Evolutionary conservation across 78 protist genomes (phyloP).

Genomic region (Cavenderia fasciculata): DNA sequence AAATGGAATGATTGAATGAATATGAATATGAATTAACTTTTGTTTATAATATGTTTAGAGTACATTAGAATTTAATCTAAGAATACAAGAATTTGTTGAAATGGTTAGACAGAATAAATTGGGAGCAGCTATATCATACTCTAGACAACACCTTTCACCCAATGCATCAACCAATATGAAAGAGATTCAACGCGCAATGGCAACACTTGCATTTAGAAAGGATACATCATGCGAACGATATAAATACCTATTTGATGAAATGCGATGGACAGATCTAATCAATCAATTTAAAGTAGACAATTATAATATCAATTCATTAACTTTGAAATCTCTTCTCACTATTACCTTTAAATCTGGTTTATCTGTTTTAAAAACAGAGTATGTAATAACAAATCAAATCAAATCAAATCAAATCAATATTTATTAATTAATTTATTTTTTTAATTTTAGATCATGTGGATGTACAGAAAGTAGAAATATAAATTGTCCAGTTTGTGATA

Average conservation of each 20-base stretch:
- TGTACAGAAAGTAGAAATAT: slow-evolving; percentile 24
- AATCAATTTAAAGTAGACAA: slow-evolving; percentile 78
- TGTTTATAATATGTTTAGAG: too few relatives aligned
- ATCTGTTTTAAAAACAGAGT: slow-evolving; percentile 80
- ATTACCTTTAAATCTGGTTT: slow-evolving; percentile 84
- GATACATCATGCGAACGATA: slow-evolving; percentile 59
- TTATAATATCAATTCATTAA: slow-evolving; percentile 34
- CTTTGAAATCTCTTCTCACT: slow-evolving; percentile 38
- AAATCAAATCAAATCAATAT: background rate
- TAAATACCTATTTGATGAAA: slow-evolving; percentile 20
- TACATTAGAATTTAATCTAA: slow-evolving; percentile 76
- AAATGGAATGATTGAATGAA: too few relatives aligned
- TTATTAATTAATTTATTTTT: background rate
- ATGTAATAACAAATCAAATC: slow-evolving; percentile 10
- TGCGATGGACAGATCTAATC: slow-evolving; percentile 62
- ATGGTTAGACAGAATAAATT: slow-evolving; percentile 42
- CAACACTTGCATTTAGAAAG: slow-evolving; percentile 53
- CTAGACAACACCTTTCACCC: slow-evolving; percentile 72
- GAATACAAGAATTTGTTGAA: slow-evolving; percentile 85
- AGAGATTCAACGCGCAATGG: slow-evolving; percentile 84
- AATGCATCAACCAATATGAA: slow-evolving; percentile 52
- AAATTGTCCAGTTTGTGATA: slow-evolving; percentile 81
- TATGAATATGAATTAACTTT: too few relatives aligned
- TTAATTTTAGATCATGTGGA: slow-evolving; percentile 67
- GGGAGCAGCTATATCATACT: slow-evolving; percentile 62